phyloP scores from a whole-genome alignment of 1,284 basidiomycete species.

The Ceratobasidium sp. region DNA sequence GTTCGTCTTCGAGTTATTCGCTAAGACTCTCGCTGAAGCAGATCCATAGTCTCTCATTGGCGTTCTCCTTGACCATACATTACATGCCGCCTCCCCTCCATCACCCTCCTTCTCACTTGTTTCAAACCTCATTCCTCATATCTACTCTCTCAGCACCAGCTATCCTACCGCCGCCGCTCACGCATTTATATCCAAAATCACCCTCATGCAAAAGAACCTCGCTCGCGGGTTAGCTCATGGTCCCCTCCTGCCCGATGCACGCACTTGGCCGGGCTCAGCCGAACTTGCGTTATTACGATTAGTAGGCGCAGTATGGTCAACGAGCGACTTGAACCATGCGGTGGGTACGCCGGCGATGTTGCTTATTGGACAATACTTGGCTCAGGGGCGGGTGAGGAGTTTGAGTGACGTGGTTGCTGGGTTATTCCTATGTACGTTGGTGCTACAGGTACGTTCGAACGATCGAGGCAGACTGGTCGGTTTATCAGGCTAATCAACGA shows the following conservation, averaged over 20 bases:
- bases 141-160: conserved; percentile 82
- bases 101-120: conserved; percentile 72
- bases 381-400: conserved; percentile 83
- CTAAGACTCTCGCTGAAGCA: conserved; percentile 28
- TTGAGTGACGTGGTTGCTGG: conserved; percentile 85
- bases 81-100: conserved; percentile 80
- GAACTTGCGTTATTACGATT: conserved; percentile 88
- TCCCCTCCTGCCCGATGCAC: conserved; percentile 71
- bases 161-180: conserved; percentile 87
- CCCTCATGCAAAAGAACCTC: conserved; percentile 95
- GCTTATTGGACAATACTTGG: conserved; percentile 93
- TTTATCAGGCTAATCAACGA: neutral
- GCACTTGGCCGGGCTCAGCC: conserved; percentile 89
- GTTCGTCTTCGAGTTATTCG: conserved; percentile 60
- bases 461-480: neutral
- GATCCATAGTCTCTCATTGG: conserved; percentile 73
- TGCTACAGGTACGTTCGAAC: conserved; percentile 61
- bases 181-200: conserved; percentile 86
- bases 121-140: conserved; percentile 82
- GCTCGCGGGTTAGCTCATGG: conserved; percentile 86
- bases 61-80: conserved; percentile 92
- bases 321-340: conserved; percentile 93
- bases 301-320: conserved; percentile 89
- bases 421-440: conserved; percentile 88
- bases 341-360: conserved; percentile 90